Evolutionary conservation across 1,284 basidiomycete genomes (phyloP), one percentile per base, ranked within the genome.

Genomic region (Apiotrichum sp.): DNA sequence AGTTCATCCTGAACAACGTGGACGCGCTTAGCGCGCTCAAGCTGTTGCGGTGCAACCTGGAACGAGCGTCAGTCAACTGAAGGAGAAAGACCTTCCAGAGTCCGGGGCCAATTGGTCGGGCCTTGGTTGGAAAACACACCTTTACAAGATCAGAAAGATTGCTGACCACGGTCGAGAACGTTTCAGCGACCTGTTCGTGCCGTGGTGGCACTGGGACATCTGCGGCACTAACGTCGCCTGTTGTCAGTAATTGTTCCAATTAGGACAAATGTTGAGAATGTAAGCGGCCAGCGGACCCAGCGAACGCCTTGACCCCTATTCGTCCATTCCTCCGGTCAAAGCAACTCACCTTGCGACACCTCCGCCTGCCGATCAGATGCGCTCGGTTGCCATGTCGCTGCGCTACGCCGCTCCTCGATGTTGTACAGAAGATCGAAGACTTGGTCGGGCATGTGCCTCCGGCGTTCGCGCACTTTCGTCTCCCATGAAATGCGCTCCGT

Each of bases 401-500:
- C 71, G 11, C 69, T 71, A 52, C 82, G 78, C 56, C 78, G 73
- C 57, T 77, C 67, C 49, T 83, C 70, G 35, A 84, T 65, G 50
- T 80, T 78, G 32, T 77, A 67, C 50, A 87, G 63, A 6, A 81
- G 67, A 5, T 77, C 65, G 59, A 80, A 77, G 7, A 86, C 79
- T 52, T 83, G 79, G 29, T 63, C 66, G 0, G 87, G 86, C 45
- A 79, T 74, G 39, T 76, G 79, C 48, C 84, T 81, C 53, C 87
- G 79, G 57, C 80, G 81, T 45, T 82, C 81, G 38, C 84, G 84
- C 39, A 87, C 79, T 43, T 82, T 80, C 55, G 82, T 83, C 64
- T 87, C 83, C 81, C 82, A 86, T 59, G 83, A 80, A 44, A 87
- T 73, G 14, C 82, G 77, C 56, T 86, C 85, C 52, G 84, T 81